Conservation (phyloP, 192 early-diverging fungal species). For the Kickxella alabastrina region DNA sequence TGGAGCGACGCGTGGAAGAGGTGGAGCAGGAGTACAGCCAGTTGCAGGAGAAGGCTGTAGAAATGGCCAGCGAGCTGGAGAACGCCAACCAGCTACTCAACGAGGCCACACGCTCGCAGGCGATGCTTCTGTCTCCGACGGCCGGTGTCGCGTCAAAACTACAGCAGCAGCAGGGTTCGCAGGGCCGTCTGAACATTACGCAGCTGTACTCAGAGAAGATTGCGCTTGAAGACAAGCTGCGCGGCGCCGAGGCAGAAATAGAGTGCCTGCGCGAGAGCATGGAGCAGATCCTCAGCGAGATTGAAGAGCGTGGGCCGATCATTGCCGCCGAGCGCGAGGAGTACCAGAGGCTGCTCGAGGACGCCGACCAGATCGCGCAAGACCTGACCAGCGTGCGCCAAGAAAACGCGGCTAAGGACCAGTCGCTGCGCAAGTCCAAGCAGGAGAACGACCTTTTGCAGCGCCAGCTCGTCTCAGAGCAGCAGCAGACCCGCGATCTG, state of each 20-base stretch:
- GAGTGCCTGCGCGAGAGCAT: conserved; percentile 53
- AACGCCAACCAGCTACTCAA: conserved; percentile 28
- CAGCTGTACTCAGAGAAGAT: conserved; percentile 61
- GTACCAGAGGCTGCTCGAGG: conserved; percentile 48
- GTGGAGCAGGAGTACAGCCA: conserved; percentile 26
- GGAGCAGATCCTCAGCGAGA: conserved; percentile 57
- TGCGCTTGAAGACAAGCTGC: conserved; percentile 52
- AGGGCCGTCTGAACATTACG: conserved; percentile 56
- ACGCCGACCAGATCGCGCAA: conserved; percentile 53
- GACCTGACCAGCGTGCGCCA: conserved; percentile 44
- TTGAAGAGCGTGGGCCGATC: conserved; percentile 57
- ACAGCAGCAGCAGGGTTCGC: conserved; percentile 44
- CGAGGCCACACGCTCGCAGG: conserved; percentile 9
- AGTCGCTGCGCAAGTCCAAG: conserved; percentile 22
- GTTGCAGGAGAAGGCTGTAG: background rate
- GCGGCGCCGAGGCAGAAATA: conserved; percentile 49
- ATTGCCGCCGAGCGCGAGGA: conserved; percentile 59
- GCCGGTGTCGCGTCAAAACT: conserved; percentile 49
- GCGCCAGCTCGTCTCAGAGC: conserved; percentile 36
- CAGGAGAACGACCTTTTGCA: conserved; percentile 50
- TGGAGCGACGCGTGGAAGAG: conserved; percentile 48
- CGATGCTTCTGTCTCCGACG: conserved; percentile 54
- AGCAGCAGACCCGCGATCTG: conserved; percentile 57
- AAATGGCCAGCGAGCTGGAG: conserved; percentile 22
- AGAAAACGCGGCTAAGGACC: conserved; percentile 29